A percentile compares a stretch with the other conserved stretches of the same genome.
Conservation (phyloP, 177 flowering plant species). For the Vitis hybrid region DNA sequence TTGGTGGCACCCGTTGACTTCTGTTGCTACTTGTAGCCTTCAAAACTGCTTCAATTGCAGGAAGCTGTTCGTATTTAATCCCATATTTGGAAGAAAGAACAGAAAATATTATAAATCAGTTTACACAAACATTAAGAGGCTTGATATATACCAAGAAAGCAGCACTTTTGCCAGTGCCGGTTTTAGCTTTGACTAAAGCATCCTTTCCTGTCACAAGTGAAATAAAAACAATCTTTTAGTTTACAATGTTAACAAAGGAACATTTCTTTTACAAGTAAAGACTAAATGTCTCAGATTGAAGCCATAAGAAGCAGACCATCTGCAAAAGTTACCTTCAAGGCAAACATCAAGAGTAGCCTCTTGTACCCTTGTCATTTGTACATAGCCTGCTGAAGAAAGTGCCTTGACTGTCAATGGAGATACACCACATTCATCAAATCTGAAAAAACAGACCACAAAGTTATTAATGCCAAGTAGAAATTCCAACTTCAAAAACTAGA, state of each 20-base stretch:
- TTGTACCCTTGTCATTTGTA: slow-evolving; percentile 84
- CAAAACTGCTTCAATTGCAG: slow-evolving; percentile 98
- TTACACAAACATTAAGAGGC: slow-evolving; percentile 7
- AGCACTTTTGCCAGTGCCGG: slow-evolving; percentile 90
- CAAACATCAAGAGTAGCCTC: slow-evolving; percentile 70
- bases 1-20: slow-evolving; percentile 51
- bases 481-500: neutral
- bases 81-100: slow-evolving; percentile 18
- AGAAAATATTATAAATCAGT: slow-evolving; percentile 9
- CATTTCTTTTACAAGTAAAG: neutral
- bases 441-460: slow-evolving; percentile 18
- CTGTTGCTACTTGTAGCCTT: slow-evolving; percentile 43
- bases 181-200: slow-evolving; percentile 84
- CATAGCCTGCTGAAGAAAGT: slow-evolving; percentile 74
- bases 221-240: neutral
- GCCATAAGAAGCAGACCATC: neutral
- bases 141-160: slow-evolving; percentile 79
- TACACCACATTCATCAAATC: slow-evolving; percentile 79
- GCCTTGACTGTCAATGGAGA: slow-evolving; percentile 84
- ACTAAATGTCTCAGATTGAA: neutral
- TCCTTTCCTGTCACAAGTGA: slow-evolving; percentile 66
- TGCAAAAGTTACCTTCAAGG: slow-evolving; percentile 57
- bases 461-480: neutral
- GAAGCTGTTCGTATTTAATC: slow-evolving; percentile 83
- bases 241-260: neutral